phyloP scores from a whole-genome alignment of 2,329 filamentous ascomycete genomes.

The Diaporthe sp. region DNA sequence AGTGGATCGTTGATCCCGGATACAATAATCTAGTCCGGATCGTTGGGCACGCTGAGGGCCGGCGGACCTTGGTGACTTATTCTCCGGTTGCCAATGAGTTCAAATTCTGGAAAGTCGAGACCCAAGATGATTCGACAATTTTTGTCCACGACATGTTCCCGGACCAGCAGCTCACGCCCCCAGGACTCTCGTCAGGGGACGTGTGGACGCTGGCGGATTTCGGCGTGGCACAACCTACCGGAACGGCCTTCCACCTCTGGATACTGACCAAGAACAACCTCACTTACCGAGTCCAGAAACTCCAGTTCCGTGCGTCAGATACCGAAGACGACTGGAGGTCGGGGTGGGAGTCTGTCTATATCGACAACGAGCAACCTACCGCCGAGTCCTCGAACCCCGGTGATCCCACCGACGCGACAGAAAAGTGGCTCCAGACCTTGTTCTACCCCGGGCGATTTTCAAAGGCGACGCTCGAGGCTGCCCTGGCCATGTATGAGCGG shows the following conservation, averaged over 20 bases:
- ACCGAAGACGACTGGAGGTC: conserved; percentile 71
- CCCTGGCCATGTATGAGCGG: conserved; percentile 83
- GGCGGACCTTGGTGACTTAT: conserved; percentile 79
- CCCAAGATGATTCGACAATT: conserved; percentile 73
- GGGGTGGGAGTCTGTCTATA: conserved; percentile 78
- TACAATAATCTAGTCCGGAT: conserved; percentile 83
- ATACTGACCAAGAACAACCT: conserved; percentile 88
- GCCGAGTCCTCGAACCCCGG: conserved; percentile 71
- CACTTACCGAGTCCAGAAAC: conserved; percentile 78
- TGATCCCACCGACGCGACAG: conserved; percentile 77
- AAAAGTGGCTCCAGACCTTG: conserved; percentile 89
- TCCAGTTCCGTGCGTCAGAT: conserved; percentile 67
- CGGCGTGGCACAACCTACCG: conserved; percentile 67
- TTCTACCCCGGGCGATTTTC: conserved; percentile 88
- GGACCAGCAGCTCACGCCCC: conserved; percentile 72
- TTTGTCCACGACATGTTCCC: conserved; percentile 80
- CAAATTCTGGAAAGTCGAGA: conserved; percentile 88
- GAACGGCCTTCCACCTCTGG: conserved; percentile 75
- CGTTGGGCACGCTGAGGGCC: conserved; percentile 68
- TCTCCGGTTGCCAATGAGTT: conserved; percentile 92
- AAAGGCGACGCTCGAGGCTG: conserved; percentile 83
- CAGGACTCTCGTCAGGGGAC: conserved; percentile 77
- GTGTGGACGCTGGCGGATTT: conserved; percentile 88
- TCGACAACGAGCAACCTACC: conserved; percentile 67
- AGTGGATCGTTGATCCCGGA: conserved; percentile 82